Evolutionary conservation across 2,329 filamentous ascomycete species (phyloP).

Genomic region (Coniochaeta sp.): DNA sequence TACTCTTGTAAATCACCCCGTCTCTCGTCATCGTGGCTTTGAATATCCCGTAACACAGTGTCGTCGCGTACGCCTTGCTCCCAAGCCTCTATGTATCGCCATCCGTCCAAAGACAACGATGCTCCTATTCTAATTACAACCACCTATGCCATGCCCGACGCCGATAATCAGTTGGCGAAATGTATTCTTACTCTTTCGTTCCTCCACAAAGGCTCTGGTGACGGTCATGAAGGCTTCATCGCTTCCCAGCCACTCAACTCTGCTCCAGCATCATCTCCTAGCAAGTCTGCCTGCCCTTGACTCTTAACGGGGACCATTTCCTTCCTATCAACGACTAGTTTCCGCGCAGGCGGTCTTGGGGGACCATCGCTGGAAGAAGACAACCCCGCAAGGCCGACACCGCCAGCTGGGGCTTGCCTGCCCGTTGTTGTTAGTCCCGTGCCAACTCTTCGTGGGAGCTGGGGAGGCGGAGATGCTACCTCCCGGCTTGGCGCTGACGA

Average conservation of each 20-base stretch:
- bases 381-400: neutral
- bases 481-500: neutral
- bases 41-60: neutral
- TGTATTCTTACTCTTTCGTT: neutral
- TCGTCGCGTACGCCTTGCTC: neutral
- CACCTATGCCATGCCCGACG: neutral
- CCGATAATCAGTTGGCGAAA: neutral
- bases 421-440: neutral
- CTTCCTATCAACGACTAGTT: slow-evolving; percentile 9
- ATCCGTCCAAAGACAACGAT: neutral
- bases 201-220: neutral
- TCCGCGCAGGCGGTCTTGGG: slow-evolving; percentile 8
- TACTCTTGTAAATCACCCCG: neutral
- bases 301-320: slow-evolving; percentile 23
- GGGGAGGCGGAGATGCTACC: neutral
- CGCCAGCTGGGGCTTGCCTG: neutral
- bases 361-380: neutral
- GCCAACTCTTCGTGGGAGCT: neutral
- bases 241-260: slow-evolving; percentile 49
- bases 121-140: neutral
- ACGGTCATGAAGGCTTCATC: slow-evolving; percentile 34
- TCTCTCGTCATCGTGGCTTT: neutral
- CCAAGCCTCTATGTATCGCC: neutral
- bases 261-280: slow-evolving; percentile 33
- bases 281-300: slow-evolving; percentile 32